These are phyloP conservation scores for Oxyria digyna DNA, from an alignment of 148 eudicot species.

Conservation along the genomic window DNA sequence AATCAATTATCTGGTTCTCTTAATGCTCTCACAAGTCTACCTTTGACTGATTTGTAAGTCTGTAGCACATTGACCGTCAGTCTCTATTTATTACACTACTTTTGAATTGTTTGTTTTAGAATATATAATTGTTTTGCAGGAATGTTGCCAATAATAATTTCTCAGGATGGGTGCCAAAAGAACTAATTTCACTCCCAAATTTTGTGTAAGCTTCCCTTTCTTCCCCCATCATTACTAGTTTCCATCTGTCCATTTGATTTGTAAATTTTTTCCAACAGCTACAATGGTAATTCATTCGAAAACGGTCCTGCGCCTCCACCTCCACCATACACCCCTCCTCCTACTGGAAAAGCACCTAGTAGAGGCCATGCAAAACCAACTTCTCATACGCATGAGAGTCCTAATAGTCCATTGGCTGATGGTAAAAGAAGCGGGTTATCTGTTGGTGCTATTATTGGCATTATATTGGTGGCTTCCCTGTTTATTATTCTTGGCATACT, in stretches of 20 bases:
- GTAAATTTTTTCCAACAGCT: slow-evolving; percentile 32
- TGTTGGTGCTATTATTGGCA: slow-evolving; percentile 61
- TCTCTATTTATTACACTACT: background rate
- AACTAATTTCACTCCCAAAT: slow-evolving; percentile 55
- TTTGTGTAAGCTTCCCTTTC: slow-evolving; percentile 48
- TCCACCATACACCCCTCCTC: slow-evolving; percentile 80
- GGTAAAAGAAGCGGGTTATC: slow-evolving; percentile 35
- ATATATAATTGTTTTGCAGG: slow-evolving; percentile 26
- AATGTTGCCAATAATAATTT: slow-evolving; percentile 85
- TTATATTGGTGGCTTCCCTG: slow-evolving; percentile 41
- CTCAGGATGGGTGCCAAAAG: slow-evolving; percentile 84
- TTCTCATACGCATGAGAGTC: slow-evolving; percentile 26
- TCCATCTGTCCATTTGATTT: background rate
- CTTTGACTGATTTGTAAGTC: slow-evolving; percentile 79
- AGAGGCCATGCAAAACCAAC: slow-evolving; percentile 31
- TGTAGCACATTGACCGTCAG: background rate
- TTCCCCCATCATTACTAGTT: background rate
- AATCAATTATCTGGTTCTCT: slow-evolving; percentile 80
- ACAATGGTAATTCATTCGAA: slow-evolving; percentile 68
- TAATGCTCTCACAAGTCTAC: slow-evolving; percentile 43
- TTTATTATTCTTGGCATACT: slow-evolving; percentile 39
- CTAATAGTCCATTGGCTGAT: slow-evolving; percentile 32
- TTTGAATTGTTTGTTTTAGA: background rate
- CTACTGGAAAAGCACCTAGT: slow-evolving; percentile 54
- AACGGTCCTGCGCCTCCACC: slow-evolving; percentile 96